Conservation (phyloP, 164 flowering plant species). For the Chloranthus sessilifolius region DNA sequence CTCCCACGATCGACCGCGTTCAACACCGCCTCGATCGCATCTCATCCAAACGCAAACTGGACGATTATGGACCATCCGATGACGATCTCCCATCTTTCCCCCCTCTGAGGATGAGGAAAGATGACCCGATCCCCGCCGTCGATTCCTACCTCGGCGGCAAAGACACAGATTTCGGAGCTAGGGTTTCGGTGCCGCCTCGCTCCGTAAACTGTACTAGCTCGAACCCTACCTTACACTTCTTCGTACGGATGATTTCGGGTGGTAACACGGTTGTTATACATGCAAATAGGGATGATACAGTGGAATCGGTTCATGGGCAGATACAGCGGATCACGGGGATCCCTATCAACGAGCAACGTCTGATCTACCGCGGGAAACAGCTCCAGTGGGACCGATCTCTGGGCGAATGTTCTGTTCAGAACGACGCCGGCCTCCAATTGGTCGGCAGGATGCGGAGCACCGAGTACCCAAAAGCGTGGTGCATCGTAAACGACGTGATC, state of each 20-base stretch:
- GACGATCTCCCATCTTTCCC: background rate
- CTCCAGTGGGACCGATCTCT: slow-evolving; percentile 54
- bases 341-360: slow-evolving; percentile 55
- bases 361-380: slow-evolving; percentile 65
- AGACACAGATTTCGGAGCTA: background rate
- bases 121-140: slow-evolving; percentile 3
- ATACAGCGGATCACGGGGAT: slow-evolving; percentile 45
- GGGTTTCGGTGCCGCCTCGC: background rate
- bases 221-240: slow-evolving; percentile 55
- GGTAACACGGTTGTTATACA: slow-evolving; percentile 49
- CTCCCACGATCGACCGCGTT: slow-evolving; percentile 3
- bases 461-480: slow-evolving; percentile 55
- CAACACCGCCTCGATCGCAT: slow-evolving; percentile 13
- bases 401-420: slow-evolving; percentile 39
- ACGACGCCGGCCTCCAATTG: slow-evolving; percentile 57
- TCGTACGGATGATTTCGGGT: slow-evolving; percentile 44
- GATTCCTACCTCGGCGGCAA: background rate
- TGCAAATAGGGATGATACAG: slow-evolving; percentile 45
- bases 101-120: slow-evolving; percentile 8
- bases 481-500: slow-evolving; percentile 40
- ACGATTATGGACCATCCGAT: slow-evolving; percentile 9
- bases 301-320: slow-evolving; percentile 46
- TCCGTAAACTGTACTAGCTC: background rate
- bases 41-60: slow-evolving; percentile 8
- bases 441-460: slow-evolving; percentile 79